Evolutionary conservation across 2,329 filamentous ascomycete genomes (phyloP), one percentile per base, ranked within the genome.

Genomic region (Scytalidium sp.): DNA sequence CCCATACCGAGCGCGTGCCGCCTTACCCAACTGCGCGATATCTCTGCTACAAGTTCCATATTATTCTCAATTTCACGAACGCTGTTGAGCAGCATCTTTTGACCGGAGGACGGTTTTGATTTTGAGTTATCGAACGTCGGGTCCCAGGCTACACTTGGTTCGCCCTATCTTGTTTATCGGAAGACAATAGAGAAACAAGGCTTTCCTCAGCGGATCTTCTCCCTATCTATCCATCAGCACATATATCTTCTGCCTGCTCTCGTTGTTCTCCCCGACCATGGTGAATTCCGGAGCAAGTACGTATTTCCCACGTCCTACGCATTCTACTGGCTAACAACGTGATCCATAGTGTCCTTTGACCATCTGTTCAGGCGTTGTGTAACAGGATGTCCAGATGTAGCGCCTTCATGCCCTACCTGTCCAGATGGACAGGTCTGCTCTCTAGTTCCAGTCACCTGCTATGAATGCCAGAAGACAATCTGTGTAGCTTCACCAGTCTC

Each of bases 361-460:
- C 42, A 43, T 47, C 64, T 83, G 47, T 80, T 83, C 65, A 75
- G 76, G 59, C 75, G 81, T 60, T 88, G 85, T 64, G 71, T 84
- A 45, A 50, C 50, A 39, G 62, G 74, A 58, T 88, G 85, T 64
- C 72, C 75, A 9, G 56, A 68, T 8, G 60, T 63, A 32, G 68
- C 72, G 7, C 83, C 83, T 3, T 69, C 74, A 19, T 88, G 85
- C 64, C 81, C 82, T n/a, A 52, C 65, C n/a, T 88, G 85, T 64
- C 63, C 68, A 1, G 55, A 64, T 3, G 75, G 73, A 59, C 67
- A 83, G 58, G 75, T 78, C 51, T 88, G 85, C 68, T 76, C 80
- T 13, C 75, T 85, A 59, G 75, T 76, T 43, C 75, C 76, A 25
- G 73, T 75, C 51, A 80, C 76, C 23, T 89, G 86, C 70, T 67